Evolutionary conservation across 2,329 filamentous ascomycete genomes (phyloP).

Genomic region (Tolypocladium endophyticum): DNA sequence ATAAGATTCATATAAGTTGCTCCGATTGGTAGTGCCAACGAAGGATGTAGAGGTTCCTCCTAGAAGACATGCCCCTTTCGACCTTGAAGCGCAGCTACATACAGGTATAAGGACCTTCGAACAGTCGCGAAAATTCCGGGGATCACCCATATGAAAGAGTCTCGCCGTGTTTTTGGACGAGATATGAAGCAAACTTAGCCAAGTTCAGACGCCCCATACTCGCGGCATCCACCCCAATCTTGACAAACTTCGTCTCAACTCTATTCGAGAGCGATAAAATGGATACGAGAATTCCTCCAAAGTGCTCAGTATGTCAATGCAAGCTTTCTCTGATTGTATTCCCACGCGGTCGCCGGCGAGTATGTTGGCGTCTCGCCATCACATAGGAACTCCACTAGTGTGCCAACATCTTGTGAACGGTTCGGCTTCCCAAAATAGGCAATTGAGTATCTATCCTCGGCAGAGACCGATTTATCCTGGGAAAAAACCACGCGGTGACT

Average conservation of each 20-base stretch:
- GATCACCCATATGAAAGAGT: neutral
- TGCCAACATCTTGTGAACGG: neutral
- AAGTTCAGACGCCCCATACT: too few relatives aligned
- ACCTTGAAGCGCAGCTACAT: neutral
- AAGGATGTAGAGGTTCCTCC: neutral
- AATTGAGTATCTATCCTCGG: neutral
- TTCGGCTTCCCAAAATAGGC: neutral
- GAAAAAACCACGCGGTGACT: too few relatives aligned
- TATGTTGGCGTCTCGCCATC: neutral
- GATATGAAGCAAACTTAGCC: too few relatives aligned
- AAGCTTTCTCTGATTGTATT: neutral
- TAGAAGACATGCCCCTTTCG: neutral
- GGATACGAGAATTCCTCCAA: neutral
- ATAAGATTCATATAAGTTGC: neutral
- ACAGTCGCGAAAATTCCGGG: neutral
- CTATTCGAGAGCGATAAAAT: neutral
- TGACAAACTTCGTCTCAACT: neutral
- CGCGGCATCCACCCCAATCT: too few relatives aligned
- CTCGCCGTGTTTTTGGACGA: neutral
- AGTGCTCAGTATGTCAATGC: neutral
- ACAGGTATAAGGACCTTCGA: neutral
- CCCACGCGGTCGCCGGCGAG: neutral
- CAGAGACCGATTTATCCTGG: neutral
- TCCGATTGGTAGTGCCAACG: neutral
- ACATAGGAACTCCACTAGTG: neutral